Evolutionary conservation across 495 filamentous ascomycete genomes (phyloP), one percentile per base, ranked within the genome.

Genomic region (Xylaria intraflava): DNA sequence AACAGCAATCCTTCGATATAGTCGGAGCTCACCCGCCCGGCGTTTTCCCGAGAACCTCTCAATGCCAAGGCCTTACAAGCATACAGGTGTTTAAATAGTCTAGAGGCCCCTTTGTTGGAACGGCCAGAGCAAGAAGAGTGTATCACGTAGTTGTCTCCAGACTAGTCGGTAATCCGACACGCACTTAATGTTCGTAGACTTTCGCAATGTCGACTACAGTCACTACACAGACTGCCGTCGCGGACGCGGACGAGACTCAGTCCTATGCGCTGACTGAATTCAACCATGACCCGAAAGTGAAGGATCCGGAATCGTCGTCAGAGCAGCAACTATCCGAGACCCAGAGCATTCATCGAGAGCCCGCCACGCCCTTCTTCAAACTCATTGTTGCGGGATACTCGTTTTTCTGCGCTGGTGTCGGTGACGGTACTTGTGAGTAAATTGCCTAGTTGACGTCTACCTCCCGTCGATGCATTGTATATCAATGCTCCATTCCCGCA

Each of bases 361-460:
- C 56, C 20, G 24, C 39, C 6, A 65, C 59, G 3, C 62, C 59
- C 0, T 40, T 65, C 7, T 22, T 71, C n/a, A 78, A 72, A 53
- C 63, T 82, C n/a, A 16, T 75, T 43, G 73, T 70, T 50, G 70
- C 76, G 2, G 74, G 70, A 6, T 78, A 76, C 61, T 75, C 73
- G 1, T 78, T 77, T 62, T 76, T 83, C 56, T 69, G 73, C 24
- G 76, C 76, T 5, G 78, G 78, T 11, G 62, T 75, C 47, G 80
- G 79, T 49, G 78, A 81, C 58, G 79, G 79, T 36, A 76, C 71
- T 39, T 55, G 52, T 55, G 31, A 48, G 52, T 48, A 19, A 35
- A 38, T 19, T n/a, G 9, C 35, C 35, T 30, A 46, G 9, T 31
- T 12, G 3, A n/a, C 4, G 16, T 42, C 26, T 39, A 1, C 27